phyloP scores from a whole-genome alignment of 2,329 filamentous ascomycete species.

The Pyrenophora teres region DNA sequence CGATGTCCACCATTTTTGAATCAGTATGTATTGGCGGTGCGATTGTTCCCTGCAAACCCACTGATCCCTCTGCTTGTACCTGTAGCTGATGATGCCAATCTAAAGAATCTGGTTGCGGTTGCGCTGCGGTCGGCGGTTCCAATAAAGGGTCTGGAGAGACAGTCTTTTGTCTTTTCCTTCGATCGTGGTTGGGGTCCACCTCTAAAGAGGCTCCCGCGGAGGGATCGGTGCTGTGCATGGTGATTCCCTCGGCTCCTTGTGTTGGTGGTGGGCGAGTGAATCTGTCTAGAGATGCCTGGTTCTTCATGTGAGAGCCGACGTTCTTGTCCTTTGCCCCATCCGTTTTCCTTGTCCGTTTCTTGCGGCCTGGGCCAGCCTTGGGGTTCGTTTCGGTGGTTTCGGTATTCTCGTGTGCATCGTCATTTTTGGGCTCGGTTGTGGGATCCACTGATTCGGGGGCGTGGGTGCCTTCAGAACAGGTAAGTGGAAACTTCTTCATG shows the following conservation, averaged over 20 bases:
- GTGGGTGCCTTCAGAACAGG: conserved; percentile 15
- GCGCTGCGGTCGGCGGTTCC: background rate
- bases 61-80: conserved; percentile 21
- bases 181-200: conserved; percentile 36
- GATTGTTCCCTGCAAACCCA: background rate
- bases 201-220: conserved; percentile 24
- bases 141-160: conserved; percentile 27
- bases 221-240: background rate
- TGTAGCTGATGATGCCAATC: conserved; percentile 40
- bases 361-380: conserved; percentile 20
- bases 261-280: conserved; percentile 28
- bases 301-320: conserved; percentile 12
- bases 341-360: conserved; percentile 33
- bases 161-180: conserved; percentile 49
- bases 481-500: conserved; percentile 5
- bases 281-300: conserved; percentile 34
- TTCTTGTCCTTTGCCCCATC: conserved; percentile 21
- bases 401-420: conserved; percentile 25
- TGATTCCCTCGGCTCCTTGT: background rate
- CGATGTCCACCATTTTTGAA: conserved; percentile 2
- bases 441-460: conserved; percentile 9
- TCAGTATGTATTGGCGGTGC: background rate
- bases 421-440: conserved; percentile 8
- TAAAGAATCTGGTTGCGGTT: conserved; percentile 2
- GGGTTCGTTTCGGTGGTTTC: conserved; percentile 19